Base-by-base conservation (phyloP, 2,329 filamentous ascomycete species). In the Pseudogymnoascus sp. region DNA sequence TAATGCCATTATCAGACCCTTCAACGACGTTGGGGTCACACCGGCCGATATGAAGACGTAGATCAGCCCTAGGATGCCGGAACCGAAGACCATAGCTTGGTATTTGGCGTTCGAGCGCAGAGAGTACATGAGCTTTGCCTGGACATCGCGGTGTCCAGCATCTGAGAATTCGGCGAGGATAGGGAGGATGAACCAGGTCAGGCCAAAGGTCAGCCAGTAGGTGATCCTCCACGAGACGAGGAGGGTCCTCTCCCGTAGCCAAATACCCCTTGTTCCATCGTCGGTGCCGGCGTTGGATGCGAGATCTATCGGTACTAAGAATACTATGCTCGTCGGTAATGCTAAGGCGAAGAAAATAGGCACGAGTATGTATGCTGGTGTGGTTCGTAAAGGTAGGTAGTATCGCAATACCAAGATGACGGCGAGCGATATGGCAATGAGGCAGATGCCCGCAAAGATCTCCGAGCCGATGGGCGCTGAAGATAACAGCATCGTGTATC, bases 321-420 rank as follows among this genome's bases (percentile, higher is more conserved):
- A 80, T 22, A 97, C 85, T 70, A 96, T 93, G 73, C 89, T 92
- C 53, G 91, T 90, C 9, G 94, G 95, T 5, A 99, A 84, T 71
- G 90, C 92, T 67, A 99, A 82, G n/a, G 93, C 91, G 67, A 99
- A 88, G 77, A 99, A 99, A 64, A 99, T 91, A 36, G 94, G 93
- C 1, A 97, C 82, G 58, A 91, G 82, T 58, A 97, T 86, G 75
- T 95, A 97, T 63, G 87, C 90, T 0, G 94, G 93, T 1, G 94
- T 97, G 6, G 88, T 86, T 67, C 94, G 91, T 35, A 99, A 81
- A 2, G 93, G 93, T 8, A 99, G 83, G 75, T 92, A 99, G 77
- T 91, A 86, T 70, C 94, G 88, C 62, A 97, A 80, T 64, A 97
- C 86, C 20, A 97, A 80, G 43, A 99, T 82, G 63, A 94, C 91